Conservation (phyloP, 2,329 filamentous ascomycete species). For the Epichloe gansuensis region DNA sequence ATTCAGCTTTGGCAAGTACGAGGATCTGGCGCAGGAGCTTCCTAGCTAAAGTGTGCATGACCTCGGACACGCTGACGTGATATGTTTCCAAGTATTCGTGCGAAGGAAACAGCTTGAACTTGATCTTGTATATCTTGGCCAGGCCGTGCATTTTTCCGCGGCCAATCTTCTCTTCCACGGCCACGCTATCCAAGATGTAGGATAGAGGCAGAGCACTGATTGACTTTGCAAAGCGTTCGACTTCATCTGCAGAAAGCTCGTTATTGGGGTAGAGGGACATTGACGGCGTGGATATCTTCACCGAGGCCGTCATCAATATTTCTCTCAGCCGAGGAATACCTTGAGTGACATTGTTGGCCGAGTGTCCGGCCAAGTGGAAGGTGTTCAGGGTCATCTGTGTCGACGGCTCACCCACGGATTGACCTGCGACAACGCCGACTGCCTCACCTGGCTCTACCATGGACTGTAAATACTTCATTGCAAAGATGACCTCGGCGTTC, state of each 20-base stretch:
- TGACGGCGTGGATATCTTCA: conserved; percentile 74
- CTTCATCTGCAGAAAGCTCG: conserved; percentile 55
- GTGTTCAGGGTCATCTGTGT: conserved; percentile 99
- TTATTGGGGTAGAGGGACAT: conserved; percentile 75
- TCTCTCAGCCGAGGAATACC: conserved; percentile 95
- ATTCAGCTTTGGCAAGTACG: conserved; percentile 57
- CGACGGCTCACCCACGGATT: conserved; percentile 92
- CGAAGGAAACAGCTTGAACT: conserved; percentile 70
- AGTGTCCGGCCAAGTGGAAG: conserved; percentile 97
- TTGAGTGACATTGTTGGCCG: conserved; percentile 94
- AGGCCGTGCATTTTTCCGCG: conserved; percentile 53
- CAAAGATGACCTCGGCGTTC: conserved; percentile 70
- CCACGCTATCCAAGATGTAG: conserved; percentile 70
- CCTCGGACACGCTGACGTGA: conserved; percentile 65
- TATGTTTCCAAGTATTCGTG: conserved; percentile 78
- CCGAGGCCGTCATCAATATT: conserved; percentile 94
- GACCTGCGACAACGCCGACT: conserved; percentile 89
- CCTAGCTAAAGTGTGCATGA: conserved; percentile 66
- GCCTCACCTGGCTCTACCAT: conserved; percentile 92
- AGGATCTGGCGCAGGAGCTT: conserved; percentile 65
- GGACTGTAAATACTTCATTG: conserved; percentile 85
- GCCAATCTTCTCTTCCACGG: conserved; percentile 68
- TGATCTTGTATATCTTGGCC: conserved; percentile 76
- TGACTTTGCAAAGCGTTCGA: conserved; percentile 75
- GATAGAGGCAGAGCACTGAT: conserved; percentile 78